phyloP scores from a whole-genome alignment of 2,329 filamentous ascomycete genomes.

The Botrytis fragariae region DNA sequence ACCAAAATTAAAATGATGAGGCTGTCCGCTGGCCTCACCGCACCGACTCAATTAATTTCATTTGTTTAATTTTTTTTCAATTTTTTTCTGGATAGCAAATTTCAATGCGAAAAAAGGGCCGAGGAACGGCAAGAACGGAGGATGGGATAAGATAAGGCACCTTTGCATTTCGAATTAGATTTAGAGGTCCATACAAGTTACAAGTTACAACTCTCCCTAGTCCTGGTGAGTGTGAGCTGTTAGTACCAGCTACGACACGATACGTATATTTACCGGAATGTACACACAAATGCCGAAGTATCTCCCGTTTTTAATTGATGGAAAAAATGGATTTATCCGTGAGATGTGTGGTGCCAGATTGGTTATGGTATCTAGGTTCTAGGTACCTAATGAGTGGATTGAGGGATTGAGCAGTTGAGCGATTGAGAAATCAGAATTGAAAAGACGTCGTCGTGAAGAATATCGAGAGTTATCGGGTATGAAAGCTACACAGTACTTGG shows the following conservation, averaged over 20 bases:
- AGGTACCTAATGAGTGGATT: not conserved
- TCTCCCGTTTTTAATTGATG: not conserved
- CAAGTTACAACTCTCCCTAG: not conserved
- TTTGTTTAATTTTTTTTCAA: not conserved
- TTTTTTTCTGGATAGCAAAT: not conserved
- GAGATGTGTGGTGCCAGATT: not conserved
- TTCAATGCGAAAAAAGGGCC: constrained; percentile 7
- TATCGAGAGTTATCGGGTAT: not conserved
- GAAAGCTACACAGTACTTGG: not conserved
- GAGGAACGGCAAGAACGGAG: constrained; percentile 8
- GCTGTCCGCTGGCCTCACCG: constrained; percentile 3
- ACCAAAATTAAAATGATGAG: not conserved
- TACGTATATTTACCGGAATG: not conserved
- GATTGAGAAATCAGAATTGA: not conserved
- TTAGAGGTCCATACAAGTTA: not conserved
- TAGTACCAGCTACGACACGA: not conserved
- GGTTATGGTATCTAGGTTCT: not conserved
- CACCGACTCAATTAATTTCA: not conserved
- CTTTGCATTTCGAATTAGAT: constrained; percentile 11
- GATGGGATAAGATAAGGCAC: constrained; percentile 1
- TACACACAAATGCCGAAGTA: not conserved
- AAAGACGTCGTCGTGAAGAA: not conserved
- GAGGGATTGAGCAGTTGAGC: not conserved
- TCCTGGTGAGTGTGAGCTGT: not conserved
- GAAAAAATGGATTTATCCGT: not conserved